Evolutionary conservation across 441 rosid genomes (phyloP).

Genomic region (Flueggea neowawraea): DNA sequence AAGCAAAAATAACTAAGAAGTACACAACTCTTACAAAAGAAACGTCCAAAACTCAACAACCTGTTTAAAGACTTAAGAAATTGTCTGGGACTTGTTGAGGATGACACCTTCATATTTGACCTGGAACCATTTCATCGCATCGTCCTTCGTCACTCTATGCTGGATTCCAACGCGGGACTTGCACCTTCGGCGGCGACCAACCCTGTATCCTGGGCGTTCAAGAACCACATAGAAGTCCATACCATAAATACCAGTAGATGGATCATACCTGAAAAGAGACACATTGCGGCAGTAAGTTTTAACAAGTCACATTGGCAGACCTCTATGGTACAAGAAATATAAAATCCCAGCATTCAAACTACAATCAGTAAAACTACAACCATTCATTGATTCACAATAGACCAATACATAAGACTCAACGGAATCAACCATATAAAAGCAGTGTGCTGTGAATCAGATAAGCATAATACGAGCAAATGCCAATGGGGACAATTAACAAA

Average conservation of each 20-base stretch:
- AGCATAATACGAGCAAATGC: no score
- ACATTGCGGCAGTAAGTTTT: not conserved
- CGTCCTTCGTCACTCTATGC: conserved; percentile 96
- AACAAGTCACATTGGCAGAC: no score
- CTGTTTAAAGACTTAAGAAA: conserved; percentile 1
- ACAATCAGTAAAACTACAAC: no score
- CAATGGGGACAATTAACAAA: not conserved
- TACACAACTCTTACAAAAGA: no score
- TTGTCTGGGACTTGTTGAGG: conserved; percentile 87
- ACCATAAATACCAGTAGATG: conserved; percentile 96
- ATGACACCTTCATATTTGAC: conserved; percentile 95
- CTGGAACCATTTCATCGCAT: conserved; percentile 98
- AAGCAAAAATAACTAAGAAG: no score
- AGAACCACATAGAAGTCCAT: conserved; percentile 90
- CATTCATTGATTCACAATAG: no score
- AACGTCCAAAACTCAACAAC: no score
- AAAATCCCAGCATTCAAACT: no score
- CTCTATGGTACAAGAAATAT: no score
- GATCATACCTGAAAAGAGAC: conserved; percentile 58
- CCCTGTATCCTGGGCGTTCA: conserved; percentile 95
- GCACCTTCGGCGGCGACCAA: conserved; percentile 86
- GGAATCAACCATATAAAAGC: no score
- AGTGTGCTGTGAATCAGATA: no score
- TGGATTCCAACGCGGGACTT: conserved; percentile 89
- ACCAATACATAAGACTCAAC: no score